Percentiles rank a stretch among this genome's conserved stretches.
Conservation (phyloP, 2,329 filamentous ascomycete genomes). For the Nothopassalora personata region DNA sequence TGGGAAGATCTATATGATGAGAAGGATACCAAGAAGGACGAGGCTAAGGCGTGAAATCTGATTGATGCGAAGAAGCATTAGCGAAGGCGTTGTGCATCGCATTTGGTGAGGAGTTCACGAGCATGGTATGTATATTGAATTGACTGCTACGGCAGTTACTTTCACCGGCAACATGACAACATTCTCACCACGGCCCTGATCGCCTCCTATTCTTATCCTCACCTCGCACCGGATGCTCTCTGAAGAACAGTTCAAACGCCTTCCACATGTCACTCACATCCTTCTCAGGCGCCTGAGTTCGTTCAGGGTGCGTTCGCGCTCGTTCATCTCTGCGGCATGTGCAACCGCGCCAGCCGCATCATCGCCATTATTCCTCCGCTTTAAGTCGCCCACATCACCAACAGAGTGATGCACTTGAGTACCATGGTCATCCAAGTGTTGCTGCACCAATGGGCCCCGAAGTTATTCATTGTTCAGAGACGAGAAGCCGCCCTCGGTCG, state of each 20-base stretch:
- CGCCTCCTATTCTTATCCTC: not conserved
- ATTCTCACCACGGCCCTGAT: not conserved
- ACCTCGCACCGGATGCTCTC: not conserved
- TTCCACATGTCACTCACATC: not conserved
- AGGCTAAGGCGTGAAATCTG: slow-evolving; percentile 6
- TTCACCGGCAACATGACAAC: too few relatives aligned
- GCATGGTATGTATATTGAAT: not conserved
- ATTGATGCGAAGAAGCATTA: not conserved
- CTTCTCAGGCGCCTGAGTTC: not conserved
- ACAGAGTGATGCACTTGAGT: not conserved
- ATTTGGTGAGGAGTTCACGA: too few relatives aligned
- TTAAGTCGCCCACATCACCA: not conserved
- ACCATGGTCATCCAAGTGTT: not conserved
- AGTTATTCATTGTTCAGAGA: not conserved
- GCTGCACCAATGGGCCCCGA: not conserved
- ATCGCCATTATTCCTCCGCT: not conserved
- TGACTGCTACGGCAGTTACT: not conserved
- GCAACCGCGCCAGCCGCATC: not conserved
- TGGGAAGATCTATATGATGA: slow-evolving; percentile 23
- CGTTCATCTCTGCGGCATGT: not conserved
- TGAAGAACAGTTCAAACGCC: not conserved
- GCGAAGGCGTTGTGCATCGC: not conserved
- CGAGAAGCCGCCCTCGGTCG: not conserved
- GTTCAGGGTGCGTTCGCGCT: not conserved
- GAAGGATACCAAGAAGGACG: slow-evolving; percentile 15